Conservation (phyloP, 1,284 basidiomycete species). For the Ustilago hordei region DNA sequence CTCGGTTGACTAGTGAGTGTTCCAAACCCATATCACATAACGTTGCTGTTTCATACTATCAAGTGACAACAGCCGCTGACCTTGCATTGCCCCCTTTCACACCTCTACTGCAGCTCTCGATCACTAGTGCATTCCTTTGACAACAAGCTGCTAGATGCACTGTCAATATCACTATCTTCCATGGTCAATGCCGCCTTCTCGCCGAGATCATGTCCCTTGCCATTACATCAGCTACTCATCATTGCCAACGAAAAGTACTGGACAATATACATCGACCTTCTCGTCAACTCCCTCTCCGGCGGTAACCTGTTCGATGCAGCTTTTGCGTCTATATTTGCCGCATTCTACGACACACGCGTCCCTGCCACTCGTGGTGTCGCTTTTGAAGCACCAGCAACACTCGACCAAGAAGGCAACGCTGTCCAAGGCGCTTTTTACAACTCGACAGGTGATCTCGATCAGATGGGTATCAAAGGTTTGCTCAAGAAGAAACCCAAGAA, state of each 20-base stretch:
- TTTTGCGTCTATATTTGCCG: constrained; percentile 60
- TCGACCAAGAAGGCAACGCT: constrained; percentile 40
- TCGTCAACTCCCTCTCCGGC: constrained; percentile 59
- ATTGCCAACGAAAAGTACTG: constrained; percentile 61
- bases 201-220: constrained; percentile 45
- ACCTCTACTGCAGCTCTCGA: constrained; percentile 24
- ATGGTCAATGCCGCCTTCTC: constrained; percentile 50
- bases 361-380: constrained; percentile 58
- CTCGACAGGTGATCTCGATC: constrained; percentile 41
- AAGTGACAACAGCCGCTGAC: too few species aligned
- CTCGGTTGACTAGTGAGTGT: constrained; percentile 47
- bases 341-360: constrained; percentile 58
- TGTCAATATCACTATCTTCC: constrained; percentile 45
- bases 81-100: background rate
- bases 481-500: constrained; percentile 52
- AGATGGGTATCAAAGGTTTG: constrained; percentile 58
- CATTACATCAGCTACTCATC: constrained; percentile 53
- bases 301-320: constrained; percentile 64
- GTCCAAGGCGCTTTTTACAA: constrained; percentile 43
- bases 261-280: constrained; percentile 61
- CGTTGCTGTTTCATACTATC: background rate
- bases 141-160: constrained; percentile 36
- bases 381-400: constrained; percentile 51
- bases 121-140: constrained; percentile 48
- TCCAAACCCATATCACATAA: background rate